Evolutionary conservation across 2,329 filamentous ascomycete species (phyloP).

Genomic region (Aspergillus bombycis): DNA sequence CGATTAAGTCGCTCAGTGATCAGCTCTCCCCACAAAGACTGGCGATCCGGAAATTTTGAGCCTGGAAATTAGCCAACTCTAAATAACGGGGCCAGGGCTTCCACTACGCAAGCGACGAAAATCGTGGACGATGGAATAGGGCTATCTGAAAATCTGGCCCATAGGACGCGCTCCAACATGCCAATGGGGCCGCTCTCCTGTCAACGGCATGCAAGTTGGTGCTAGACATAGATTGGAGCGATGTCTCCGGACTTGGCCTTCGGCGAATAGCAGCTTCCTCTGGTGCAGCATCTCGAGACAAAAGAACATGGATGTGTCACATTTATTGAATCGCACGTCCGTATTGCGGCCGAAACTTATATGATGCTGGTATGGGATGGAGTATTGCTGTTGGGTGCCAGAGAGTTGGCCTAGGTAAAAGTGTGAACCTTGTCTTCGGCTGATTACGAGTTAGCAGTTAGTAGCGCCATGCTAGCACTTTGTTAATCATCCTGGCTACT

Average conservation of each 20-base stretch:
- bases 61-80: constrained; percentile 7
- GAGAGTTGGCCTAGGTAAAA: neutral
- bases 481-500: neutral
- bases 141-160: neutral
- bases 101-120: neutral
- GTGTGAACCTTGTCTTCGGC: neutral
- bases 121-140: neutral
- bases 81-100: neutral
- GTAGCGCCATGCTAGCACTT: neutral
- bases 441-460: neutral
- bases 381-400: neutral
- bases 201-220: neutral
- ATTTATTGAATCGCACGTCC: neutral
- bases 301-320: constrained; percentile 3
- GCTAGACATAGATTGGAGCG: neutral
- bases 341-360: neutral
- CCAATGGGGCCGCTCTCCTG: neutral
- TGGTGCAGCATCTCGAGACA: neutral
- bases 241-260: neutral
- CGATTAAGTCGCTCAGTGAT: neutral
- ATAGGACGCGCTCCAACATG: constrained; percentile 7
- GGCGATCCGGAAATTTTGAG: constrained; percentile 14
- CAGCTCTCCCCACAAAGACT: constrained; percentile 8
- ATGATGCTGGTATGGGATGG: neutral
- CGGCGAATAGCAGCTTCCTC: neutral